phyloP scores from a whole-genome alignment of 345 rosid genomes.

The Aegle marmelos region DNA sequence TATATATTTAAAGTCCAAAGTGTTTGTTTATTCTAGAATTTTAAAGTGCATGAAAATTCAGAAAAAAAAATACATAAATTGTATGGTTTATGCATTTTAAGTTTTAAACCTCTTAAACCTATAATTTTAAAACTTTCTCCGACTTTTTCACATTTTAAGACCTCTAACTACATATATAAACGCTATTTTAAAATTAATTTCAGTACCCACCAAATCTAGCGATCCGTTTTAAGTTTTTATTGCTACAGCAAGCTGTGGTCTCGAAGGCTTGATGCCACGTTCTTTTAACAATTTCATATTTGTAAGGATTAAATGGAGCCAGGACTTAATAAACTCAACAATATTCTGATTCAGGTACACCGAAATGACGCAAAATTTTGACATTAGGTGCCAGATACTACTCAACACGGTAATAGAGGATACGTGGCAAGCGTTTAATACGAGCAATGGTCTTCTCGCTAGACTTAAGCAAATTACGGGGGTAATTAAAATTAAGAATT shows the following conservation, averaged over 20 bases:
- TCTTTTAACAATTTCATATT: not conserved
- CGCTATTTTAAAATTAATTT: slow-evolving; percentile 19
- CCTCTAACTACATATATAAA: no score
- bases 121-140: no score
- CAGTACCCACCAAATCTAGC: slow-evolving; percentile 16
- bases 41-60: no score
- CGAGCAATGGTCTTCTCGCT: not conserved
- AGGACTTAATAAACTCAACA: not conserved
- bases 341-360: slow-evolving; percentile 22
- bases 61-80: no score
- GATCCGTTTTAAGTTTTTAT: not conserved
- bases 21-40: no score
- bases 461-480: not conserved
- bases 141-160: no score
- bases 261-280: slow-evolving; percentile 20
- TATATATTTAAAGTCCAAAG: no score
- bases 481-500: no score
- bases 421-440: not conserved
- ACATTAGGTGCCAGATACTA: not conserved
- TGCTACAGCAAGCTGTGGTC: slow-evolving; percentile 11
- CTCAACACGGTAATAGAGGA: no score
- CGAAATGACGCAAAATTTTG: slow-evolving; percentile 14
- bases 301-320: not conserved
- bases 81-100: no score
- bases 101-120: no score